Base-by-base conservation (phyloP, 192 early-diverging fungal genomes). In the Umbelopsis isabellina region DNA sequence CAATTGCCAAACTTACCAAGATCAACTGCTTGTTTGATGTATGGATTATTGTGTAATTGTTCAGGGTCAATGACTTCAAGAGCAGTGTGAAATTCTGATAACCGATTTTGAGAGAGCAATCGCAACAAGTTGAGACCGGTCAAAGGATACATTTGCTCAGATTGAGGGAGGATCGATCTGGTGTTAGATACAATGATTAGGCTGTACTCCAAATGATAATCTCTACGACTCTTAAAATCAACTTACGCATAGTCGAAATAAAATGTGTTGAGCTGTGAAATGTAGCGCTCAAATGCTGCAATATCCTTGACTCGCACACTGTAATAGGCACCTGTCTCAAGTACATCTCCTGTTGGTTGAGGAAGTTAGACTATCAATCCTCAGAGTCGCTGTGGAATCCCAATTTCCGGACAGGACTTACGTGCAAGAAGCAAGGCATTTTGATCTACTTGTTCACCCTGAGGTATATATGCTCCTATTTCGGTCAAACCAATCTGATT, bases 41-140 rank as follows among this genome's bases (percentile, higher is more conserved):
- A 94, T 37, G 89, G 76, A 79, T 95, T 97, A 69, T 76, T 82
- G 48, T 87, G 84, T 16, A 97, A 79, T 76, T 94, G 91, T 33
- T 91, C 86, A 18, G 91, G 86, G 53, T 94, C 93, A 69, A 99
- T 93, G 67, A 85, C 85, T 69, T 99, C 97, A 37, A 99, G 84
- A 72, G 95, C 90, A n/a, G 95, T 95, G 80, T 99, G 97, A 80
- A 99, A 99, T 74, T 99, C 97, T n/a, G 96, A 91, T 70, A 99
- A 90, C 25, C 92, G 85, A 86, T 95, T 95, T 79, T 99, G 95
- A 23, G 95, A 88, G 45, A 99, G 84, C 73, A 99, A 86, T 52
- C 94, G 92, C 72, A 99, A 85, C 45, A 99, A 86, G 72, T 99
- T 97, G 49, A 98, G 84, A 2, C 97, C 97, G 27, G 96, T 87